Conservation (phyloP, 2,329 filamentous ascomycete species). For the Diplocarpon rosae region DNA sequence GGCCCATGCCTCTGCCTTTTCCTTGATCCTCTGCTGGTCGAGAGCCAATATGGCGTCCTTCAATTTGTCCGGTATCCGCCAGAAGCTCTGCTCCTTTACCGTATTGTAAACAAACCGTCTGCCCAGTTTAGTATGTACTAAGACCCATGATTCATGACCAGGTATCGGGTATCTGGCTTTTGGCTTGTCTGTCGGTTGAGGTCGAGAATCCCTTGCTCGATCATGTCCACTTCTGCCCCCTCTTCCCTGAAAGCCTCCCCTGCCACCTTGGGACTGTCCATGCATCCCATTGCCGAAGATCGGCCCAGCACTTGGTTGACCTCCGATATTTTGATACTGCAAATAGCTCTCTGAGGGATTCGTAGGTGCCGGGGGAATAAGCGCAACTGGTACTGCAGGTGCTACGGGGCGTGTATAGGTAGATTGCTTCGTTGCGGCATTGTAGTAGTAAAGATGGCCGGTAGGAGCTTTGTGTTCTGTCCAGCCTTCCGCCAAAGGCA, state of each 20-base stretch:
- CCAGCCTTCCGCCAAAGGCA: conserved; percentile 68
- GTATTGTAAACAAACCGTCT: conserved; percentile 85
- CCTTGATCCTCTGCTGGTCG: conserved; percentile 60
- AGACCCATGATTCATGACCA: conserved; percentile 72
- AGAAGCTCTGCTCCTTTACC: conserved; percentile 78
- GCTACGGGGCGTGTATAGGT: conserved; percentile 65
- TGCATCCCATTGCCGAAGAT: conserved; percentile 24
- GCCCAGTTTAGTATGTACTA: conserved; percentile 87
- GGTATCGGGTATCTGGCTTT: conserved; percentile 71
- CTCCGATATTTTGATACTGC: conserved; percentile 32
- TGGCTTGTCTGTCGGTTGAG: conserved; percentile 67
- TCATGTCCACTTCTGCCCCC: conserved; percentile 44
- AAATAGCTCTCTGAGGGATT: conserved; percentile 31
- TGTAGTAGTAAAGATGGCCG: conserved; percentile 79
- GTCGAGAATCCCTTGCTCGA: conserved; percentile 34
- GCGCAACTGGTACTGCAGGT: conserved; percentile 8
- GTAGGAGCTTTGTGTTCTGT: conserved; percentile 86
- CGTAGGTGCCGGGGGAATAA: conserved; percentile 20
- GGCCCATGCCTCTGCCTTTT: conserved; percentile 35
- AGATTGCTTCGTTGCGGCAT: conserved; percentile 69
- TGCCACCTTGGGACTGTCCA: conserved; percentile 18
- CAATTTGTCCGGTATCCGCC: conserved; percentile 85
- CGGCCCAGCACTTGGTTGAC: conserved; percentile 29
- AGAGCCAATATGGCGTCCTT: conserved; percentile 64
- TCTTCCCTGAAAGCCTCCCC: conserved; percentile 34